These are phyloP conservation scores for Mycena maculata DNA, from an alignment of 768 basidiomycete species.

Conservation along the genomic window DNA sequence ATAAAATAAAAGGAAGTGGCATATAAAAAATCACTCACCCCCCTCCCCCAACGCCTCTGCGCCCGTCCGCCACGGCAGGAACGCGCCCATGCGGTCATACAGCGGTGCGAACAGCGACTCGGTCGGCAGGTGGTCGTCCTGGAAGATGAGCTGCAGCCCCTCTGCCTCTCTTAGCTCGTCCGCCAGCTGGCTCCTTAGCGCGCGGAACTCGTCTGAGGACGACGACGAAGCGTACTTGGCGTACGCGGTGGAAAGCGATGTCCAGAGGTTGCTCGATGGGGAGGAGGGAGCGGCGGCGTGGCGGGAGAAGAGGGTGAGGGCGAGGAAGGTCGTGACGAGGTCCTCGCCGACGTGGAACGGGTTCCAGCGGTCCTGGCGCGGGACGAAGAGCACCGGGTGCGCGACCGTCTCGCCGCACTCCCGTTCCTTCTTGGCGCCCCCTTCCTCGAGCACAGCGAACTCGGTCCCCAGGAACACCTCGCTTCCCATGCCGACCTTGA, in stretches of 20 bases:
- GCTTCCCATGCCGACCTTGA: constrained; percentile 24
- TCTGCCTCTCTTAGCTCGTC: constrained; percentile 1
- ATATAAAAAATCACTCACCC: too few relatives aligned
- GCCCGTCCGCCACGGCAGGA: constrained; percentile 12
- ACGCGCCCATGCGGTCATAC: constrained; percentile 31
- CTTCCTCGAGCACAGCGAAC: constrained; percentile 17
- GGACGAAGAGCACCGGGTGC: constrained; percentile 35
- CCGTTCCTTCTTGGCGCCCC: neutral
- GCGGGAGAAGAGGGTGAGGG: constrained; percentile 29
- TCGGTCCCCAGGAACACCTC: constrained; percentile 30
- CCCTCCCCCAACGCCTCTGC: constrained; percentile 23
- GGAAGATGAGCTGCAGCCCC: constrained; percentile 30
- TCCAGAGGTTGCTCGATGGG: neutral
- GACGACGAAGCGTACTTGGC: neutral
- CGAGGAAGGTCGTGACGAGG: constrained; percentile 36
- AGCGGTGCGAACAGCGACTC: constrained; percentile 30
- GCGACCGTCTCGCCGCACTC: constrained; percentile 9
- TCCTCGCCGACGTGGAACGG: constrained; percentile 38
- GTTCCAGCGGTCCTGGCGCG: constrained; percentile 34
- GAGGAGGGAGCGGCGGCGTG: neutral
- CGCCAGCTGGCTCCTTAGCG: neutral
- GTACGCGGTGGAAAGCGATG: neutral
- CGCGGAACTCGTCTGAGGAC: neutral
- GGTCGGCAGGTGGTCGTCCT: constrained; percentile 26
- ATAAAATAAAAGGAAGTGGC: neutral